These are phyloP conservation scores for Pyrenula massariospora DNA, from an alignment of 495 filamentous ascomycete species.

Conservation along the genomic window DNA sequence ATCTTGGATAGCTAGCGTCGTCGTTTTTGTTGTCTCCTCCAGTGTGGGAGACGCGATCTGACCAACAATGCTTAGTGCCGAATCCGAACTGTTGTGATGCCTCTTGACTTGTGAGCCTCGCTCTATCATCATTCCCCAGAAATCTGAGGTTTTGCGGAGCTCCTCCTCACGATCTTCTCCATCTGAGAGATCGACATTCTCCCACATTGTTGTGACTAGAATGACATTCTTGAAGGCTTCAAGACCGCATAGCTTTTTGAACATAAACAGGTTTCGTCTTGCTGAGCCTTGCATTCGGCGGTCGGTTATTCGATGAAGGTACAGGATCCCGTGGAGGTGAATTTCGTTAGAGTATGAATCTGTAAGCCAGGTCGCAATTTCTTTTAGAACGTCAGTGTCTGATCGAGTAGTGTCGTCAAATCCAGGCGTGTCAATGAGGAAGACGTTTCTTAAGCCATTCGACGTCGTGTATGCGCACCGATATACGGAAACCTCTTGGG, in stretches of 20 bases:
- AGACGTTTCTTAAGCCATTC: no score
- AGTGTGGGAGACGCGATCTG: no score
- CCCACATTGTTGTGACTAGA: conserved; percentile 34
- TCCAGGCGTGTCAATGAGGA: conserved; percentile 31
- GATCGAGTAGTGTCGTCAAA: conserved; percentile 25
- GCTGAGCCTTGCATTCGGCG: conserved; percentile 24
- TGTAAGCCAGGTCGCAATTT: conserved; percentile 19
- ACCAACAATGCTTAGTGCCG: conserved; percentile 16
- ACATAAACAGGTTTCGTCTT: conserved; percentile 26
- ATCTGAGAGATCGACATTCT: conserved; percentile 5
- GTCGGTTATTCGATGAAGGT: conserved; percentile 34
- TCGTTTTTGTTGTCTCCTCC: neutral
- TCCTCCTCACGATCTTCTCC: conserved; percentile 17
- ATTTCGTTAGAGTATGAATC: conserved; percentile 7
- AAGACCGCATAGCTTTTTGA: conserved; percentile 29
- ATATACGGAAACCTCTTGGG: no score
- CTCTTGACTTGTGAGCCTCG: conserved; percentile 12
- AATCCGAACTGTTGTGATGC: conserved; percentile 16
- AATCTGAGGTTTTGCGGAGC: conserved; percentile 17
- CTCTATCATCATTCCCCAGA: conserved; percentile 24
- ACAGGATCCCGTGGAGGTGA: conserved; percentile 18
- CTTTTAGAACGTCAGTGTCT: conserved; percentile 25
- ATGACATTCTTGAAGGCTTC: conserved; percentile 23
- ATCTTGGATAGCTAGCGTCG: conserved; percentile 2
- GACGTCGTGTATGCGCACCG: no score